Evolutionary conservation across 331 rosid genomes (phyloP), one percentile per base, ranked within the genome.

Genomic region (Quercus phellos): DNA sequence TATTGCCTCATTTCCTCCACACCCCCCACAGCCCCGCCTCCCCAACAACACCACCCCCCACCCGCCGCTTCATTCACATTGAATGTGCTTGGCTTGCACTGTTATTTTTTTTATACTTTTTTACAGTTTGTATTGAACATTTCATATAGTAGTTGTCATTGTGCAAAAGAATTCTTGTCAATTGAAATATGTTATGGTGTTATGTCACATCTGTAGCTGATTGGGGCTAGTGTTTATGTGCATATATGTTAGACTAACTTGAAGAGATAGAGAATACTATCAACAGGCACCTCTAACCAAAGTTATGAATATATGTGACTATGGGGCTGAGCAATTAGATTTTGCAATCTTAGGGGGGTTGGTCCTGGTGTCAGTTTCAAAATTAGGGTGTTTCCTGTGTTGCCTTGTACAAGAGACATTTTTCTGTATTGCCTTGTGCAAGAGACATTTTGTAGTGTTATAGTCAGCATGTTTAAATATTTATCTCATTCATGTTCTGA

Each of bases 31-130:
- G n/a, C n/a, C n/a, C n/a, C n/a, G n/a, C n/a, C n/a, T n/a, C n/a
- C n/a, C n/a, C n/a, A n/a, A n/a, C n/a, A n/a, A n/a, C 13, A 0
- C 4, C 13, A 0, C 4, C 38, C 2, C 16, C 4, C 5, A 13
- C 30, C 69, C 14, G 21, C 68, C 2, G 16, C 43, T 5, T 61
- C 69, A 26, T 61, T 63, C 69, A 63, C 69, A 66, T 34, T 66
- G 71, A 66, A 34, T 66, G 14, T 6, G 14, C 42, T 66, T 66
- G 50, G 46, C 16, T 64, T 64, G 68, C 27, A 16, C 70, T 63
- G 22, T 63, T 21, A 3, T 63, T 10, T 29, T 6, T 12, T 63
- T 6, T 4, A 1, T 55, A 18, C 24, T 24, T 4, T 12, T 27
- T 14, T 61, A 16, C 16, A 27, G 10, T 27, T 12, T 61, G 34